Percentiles rank a stretch among this genome's conserved stretches.
Evolutionary conservation across 495 filamentous ascomycete species (phyloP).

Genomic region (Corynascus novoguineensis): DNA sequence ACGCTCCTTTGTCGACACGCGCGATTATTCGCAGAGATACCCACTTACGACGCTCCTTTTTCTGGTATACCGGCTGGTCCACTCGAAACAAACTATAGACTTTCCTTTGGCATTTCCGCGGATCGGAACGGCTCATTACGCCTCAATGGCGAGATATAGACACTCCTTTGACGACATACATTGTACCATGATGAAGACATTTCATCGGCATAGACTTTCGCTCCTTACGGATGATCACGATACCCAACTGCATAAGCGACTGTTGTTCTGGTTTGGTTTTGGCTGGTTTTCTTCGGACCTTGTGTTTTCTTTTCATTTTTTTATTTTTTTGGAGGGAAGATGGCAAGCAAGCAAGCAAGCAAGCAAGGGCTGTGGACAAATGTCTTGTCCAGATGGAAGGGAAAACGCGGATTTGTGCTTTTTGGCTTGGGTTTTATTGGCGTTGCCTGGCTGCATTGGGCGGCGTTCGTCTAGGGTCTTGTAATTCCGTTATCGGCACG

Average conservation of each 20-base stretch:
- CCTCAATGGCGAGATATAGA: conserved; percentile 29
- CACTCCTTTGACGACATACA: conserved; percentile 12
- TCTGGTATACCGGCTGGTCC: conserved; percentile 34
- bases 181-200: conserved; percentile 21
- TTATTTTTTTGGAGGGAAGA: conserved; percentile 1
- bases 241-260: conserved; percentile 50
- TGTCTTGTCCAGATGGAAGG: not conserved
- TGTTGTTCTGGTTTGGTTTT: conserved; percentile 36
- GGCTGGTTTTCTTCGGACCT: conserved; percentile 6
- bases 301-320: not conserved
- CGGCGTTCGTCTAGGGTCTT: conserved; percentile 10
- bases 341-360: too few species aligned
- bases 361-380: not conserved
- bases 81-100: conserved; percentile 35
- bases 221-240: conserved; percentile 39
- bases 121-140: conserved; percentile 15
- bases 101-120: conserved; percentile 38
- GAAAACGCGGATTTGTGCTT: conserved; percentile 6
- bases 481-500: not conserved
- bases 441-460: conserved; percentile 17
- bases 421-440: not conserved
- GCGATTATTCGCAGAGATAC: conserved; percentile 32
- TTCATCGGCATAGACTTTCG: conserved; percentile 30
- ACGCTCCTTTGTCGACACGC: conserved; percentile 40
- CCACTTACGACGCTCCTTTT: conserved; percentile 43